Evolutionary conservation across 352 stramenopile genomes (phyloP).

Genomic region (Phytophthora foliorum): DNA sequence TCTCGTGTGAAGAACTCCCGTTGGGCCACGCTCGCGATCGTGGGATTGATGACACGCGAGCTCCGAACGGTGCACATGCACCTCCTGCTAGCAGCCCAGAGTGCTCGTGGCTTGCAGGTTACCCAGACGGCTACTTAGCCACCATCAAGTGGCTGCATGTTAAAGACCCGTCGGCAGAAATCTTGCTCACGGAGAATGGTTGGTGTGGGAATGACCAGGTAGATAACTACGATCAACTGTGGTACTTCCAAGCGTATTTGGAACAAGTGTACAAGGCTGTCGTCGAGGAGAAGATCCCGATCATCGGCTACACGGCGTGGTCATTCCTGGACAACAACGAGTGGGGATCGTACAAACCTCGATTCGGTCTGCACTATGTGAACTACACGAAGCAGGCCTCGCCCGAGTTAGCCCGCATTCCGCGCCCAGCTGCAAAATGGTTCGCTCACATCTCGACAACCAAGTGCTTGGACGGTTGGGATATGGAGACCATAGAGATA

Average conservation of each 20-base stretch:
- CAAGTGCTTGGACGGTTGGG: conserved; percentile 60
- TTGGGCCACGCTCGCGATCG: conserved; percentile 58
- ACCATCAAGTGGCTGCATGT: conserved; percentile 78
- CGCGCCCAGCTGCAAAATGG: conserved; percentile 62
- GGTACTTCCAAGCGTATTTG: conserved; percentile 66
- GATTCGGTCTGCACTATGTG: conserved; percentile 68
- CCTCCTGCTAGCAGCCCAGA: conserved; percentile 31
- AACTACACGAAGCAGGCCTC: conserved; percentile 47
- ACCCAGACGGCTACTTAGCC: conserved; percentile 62
- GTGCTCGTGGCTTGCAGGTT: conserved; percentile 56
- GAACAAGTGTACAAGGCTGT: conserved; percentile 71
- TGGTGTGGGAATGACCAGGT: conserved; percentile 68
- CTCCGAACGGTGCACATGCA: conserved; percentile 60
- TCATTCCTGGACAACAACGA: conserved; percentile 97
- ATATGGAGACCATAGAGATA: conserved; percentile 10
- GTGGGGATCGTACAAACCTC: conserved; percentile 84
- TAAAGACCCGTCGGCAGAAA: conserved; percentile 51
- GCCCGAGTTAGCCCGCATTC: conserved; percentile 47
- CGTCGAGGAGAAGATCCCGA: conserved; percentile 63
- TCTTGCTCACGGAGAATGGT: conserved; percentile 75
- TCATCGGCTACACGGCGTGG: conserved; percentile 95
- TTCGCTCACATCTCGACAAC: conserved; percentile 62
- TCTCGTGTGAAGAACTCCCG: conserved; percentile 44
- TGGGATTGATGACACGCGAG: conserved; percentile 61
- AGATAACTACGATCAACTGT: conserved; percentile 65